Conservation (phyloP, 257 asterid species). For the Rubia yunnanensis region DNA sequence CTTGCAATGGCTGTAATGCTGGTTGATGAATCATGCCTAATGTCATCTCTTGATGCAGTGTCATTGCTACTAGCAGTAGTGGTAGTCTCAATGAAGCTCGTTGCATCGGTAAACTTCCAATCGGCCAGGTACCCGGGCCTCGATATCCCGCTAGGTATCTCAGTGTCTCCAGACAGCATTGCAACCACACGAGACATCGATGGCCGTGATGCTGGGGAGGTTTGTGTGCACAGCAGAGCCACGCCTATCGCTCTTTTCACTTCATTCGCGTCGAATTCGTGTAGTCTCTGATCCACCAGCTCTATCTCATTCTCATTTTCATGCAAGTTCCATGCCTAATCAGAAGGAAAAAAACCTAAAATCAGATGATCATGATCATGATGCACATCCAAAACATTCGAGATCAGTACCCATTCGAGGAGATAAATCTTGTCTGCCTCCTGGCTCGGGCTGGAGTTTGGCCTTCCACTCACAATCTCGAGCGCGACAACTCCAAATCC, state of each 20-base stretch:
- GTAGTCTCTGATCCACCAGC: slow-evolving; percentile 3
- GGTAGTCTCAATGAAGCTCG: slow-evolving; percentile 10
- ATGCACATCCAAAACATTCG: no score
- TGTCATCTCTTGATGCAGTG: not conserved
- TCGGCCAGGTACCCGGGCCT: slow-evolving; percentile 20
- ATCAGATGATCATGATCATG: no score
- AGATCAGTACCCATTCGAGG: slow-evolving; percentile 21
- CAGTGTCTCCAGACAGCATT: slow-evolving; percentile 18
- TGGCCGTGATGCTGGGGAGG: slow-evolving; percentile 20
- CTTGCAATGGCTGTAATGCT: not conserved
- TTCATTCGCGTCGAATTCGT: slow-evolving; percentile 13
- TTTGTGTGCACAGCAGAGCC: slow-evolving; percentile 20
- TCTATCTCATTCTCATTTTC: slow-evolving; percentile 8
- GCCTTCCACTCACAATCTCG: slow-evolving; percentile 21
- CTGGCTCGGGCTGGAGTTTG: slow-evolving; percentile 13
- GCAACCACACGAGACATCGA: slow-evolving; percentile 21
- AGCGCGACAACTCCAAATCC: slow-evolving; percentile 21
- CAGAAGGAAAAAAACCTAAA: not conserved
- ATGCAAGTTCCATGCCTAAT: slow-evolving; percentile 21
- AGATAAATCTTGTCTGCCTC: slow-evolving; percentile 19
- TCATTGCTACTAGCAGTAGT: not conserved
- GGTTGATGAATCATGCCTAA: not conserved
- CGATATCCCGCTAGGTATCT: slow-evolving; percentile 8
- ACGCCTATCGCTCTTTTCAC: slow-evolving; percentile 15
- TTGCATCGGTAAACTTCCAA: slow-evolving; percentile 16